Base-by-base conservation (phyloP, 208 protist species). In the Acanthamoeba royreba region DNA sequence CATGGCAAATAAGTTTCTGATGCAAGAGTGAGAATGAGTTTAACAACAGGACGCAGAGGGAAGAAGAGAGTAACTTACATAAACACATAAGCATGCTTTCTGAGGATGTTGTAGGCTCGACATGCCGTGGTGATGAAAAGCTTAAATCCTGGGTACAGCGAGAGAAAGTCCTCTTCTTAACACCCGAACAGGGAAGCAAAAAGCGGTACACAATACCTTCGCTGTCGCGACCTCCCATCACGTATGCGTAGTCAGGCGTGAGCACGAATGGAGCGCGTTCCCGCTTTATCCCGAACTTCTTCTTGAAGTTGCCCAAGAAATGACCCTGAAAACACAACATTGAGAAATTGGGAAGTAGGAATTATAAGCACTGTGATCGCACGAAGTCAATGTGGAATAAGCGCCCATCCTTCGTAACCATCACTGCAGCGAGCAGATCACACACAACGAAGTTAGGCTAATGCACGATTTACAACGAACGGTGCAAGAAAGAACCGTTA, bases 281-380 rank as follows among this genome's bases (percentile, higher is more conserved):
- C 17, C 92, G 72, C 77, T 90, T 90, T 49, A 90, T 58, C 7
- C 69, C 77, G n/a, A 52, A 66, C 31, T 74, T 88, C 89, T 52
- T 94, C 42, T 94, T 98, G 86, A 96, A 97, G 92, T 98, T 98
- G 31, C 98, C 98, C 33, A 98, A 81, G 85, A 98, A 98, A 91
- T 98, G 98, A 49, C 98, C 63, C 63, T 74, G 31, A 13, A 13
- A 9, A 33, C 5, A 31, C 55, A 63, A 35, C 15, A 28, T 25
- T 35, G 15, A 7, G 8, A 7, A 17, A 1, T 28, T 13, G 0
- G 0, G 9, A 69, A 40, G 8, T 25, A 5, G 0, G 55, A 9
- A 35, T 4, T 8, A 72, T 28, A 19, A 19, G 7, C 7, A 74
- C 11, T 0, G 63, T 13, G 11, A 22, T 19, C 63, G 63, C 63